Base-by-base conservation (phyloP, 1,284 basidiomycete species). In the Mycocalia duriaeana region DNA sequence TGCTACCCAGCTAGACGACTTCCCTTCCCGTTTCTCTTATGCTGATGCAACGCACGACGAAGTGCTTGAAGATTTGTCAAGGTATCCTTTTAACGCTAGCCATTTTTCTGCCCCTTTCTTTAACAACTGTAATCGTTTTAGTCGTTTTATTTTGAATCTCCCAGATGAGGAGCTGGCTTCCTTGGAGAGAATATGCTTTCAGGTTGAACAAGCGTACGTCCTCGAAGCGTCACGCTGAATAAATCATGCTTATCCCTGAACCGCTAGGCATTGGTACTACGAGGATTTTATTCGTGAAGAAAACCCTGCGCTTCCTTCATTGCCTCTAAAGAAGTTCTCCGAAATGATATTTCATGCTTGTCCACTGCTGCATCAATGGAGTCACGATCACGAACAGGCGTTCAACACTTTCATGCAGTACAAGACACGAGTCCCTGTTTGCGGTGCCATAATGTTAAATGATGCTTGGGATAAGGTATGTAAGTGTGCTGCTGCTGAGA, bases 401-500 rank as follows among this genome's bases (percentile, higher is more conserved):
- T 91, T 90, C 67, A 78, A 82, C 57, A 80, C 77, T 42, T 94
- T 94, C 67, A 88, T 95, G 87, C 77, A 87, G 56, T 99, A 99
- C 72, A 99, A 99, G 76, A 93, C 89, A 28, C 79, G 92, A 59
- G 96, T 99, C 2, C 96, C 96, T 9, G 95, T 98, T n/a, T 99
- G 96, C 59, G 96, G 96, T 46, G 94, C 91, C 16, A 97, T 99
- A 58, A 86, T 99, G 81, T 73, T 99, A 54, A 93, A 94, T 58
- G 78, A 85, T 52, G 77, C 80, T 25, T 92, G 89, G 83, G 91
- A 95, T 66, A 98, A 96, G 83, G 93, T 94, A 54, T 39, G 42
- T n/a, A n/a, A n/a, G n/a, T n/a, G n/a, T n/a, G n/a, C 40, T 45
- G 8, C 28, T 31, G 28, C 8, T 31, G 8, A 31, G 8, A 8